Evolutionary conservation across 805 yeast species (phyloP).

Genomic region (Metschnikowia aberdeeniae): DNA sequence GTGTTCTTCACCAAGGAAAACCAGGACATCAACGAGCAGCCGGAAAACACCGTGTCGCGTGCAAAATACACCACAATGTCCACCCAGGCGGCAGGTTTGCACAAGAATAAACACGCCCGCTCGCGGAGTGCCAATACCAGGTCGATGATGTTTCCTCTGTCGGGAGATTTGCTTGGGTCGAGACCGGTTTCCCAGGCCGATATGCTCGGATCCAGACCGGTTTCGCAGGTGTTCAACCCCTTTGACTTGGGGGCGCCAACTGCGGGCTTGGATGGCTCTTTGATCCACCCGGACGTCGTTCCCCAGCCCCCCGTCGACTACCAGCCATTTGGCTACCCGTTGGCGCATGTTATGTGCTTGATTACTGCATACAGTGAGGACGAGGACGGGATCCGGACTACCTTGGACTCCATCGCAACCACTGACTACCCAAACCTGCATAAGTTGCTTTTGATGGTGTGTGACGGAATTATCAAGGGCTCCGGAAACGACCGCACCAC

Average conservation of each 20-base stretch:
- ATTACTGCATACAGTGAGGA: constrained; percentile 97
- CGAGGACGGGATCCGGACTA: constrained; percentile 76
- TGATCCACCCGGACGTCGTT: constrained; percentile 72
- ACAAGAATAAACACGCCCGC: constrained; percentile 16
- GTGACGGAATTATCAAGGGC: constrained; percentile 95
- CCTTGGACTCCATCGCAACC: constrained; percentile 89
- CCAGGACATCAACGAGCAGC: constrained; percentile 22
- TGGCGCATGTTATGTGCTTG: constrained; percentile 41
- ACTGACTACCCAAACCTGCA: constrained; percentile 96
- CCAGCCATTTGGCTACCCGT: constrained; percentile 72
- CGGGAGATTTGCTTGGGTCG: constrained; percentile 29
- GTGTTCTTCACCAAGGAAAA: constrained; percentile 32
- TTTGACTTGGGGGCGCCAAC: constrained; percentile 30
- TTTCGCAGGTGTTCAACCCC: constrained; percentile 21
- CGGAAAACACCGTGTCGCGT: constrained; percentile 30
- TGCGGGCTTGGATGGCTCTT: constrained; percentile 51
- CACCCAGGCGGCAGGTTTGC: constrained; percentile 49
- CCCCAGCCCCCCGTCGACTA: constrained; percentile 89
- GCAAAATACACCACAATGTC: constrained; percentile 60
- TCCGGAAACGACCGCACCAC: constrained; percentile 85
- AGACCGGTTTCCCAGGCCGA: constrained; percentile 21
- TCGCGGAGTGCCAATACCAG: constrained; percentile 14
- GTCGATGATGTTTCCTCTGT: constrained; percentile 18
- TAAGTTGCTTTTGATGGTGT: constrained; percentile 75
- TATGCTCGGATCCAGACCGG: background rate